These are phyloP conservation scores for Grifola frondosa DNA, from an alignment of 1,284 basidiomycete species.

Conservation along the genomic window DNA sequence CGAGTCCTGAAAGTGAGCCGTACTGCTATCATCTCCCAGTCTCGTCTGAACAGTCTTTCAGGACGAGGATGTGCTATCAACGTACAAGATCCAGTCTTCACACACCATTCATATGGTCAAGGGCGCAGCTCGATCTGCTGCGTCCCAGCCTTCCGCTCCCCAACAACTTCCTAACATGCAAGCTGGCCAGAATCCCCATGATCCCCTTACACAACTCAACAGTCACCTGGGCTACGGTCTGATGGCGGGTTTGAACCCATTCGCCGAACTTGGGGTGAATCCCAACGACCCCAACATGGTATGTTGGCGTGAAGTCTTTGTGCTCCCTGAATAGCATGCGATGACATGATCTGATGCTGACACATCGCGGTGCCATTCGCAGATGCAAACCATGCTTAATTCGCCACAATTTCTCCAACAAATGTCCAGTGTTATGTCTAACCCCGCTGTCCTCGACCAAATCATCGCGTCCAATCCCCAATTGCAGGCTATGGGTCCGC, in stretches of 20 bases:
- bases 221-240: conserved; percentile 68
- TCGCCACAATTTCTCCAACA: conserved; percentile 45
- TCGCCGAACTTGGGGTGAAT: conserved; percentile 84
- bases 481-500: conserved; percentile 75
- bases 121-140: conserved; percentile 62
- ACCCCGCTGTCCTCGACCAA: conserved; percentile 68
- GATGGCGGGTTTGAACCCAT: conserved; percentile 84
- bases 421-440: conserved; percentile 30
- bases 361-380: not conserved
- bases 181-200: conserved; percentile 77
- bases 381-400: conserved; percentile 85
- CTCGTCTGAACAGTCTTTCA: conserved; percentile 31
- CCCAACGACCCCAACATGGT: conserved; percentile 90
- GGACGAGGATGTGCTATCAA: conserved; percentile 80
- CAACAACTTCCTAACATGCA: conserved; percentile 74
- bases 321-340: not conserved
- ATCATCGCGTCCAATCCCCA: conserved; percentile 83
- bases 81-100: conserved; percentile 85
- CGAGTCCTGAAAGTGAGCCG: conserved; percentile 76
- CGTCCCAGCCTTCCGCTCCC: conserved; percentile 31
- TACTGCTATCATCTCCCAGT: not conserved
- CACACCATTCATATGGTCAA: conserved; percentile 96
- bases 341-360: not conserved
- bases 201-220: conserved; percentile 77
- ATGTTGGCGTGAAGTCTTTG: conserved; percentile 21